phyloP scores from a whole-genome alignment of 495 filamentous ascomycete species.

The Sabuloglossum arenarium region DNA sequence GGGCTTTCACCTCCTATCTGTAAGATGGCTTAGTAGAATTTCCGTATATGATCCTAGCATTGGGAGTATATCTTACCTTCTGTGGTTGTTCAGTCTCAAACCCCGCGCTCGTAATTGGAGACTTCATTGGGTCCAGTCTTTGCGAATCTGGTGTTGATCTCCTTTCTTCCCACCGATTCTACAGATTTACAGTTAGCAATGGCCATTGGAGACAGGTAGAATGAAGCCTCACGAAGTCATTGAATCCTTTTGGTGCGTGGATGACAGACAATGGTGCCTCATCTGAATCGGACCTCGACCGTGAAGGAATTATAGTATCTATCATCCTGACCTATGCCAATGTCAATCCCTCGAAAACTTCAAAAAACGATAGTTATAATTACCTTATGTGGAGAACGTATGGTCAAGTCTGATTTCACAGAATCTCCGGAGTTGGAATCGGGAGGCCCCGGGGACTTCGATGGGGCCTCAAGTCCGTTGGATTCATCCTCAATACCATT shows the following conservation, averaged over 20 bases:
- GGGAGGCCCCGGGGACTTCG: constrained; percentile 7
- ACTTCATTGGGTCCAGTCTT: not conserved
- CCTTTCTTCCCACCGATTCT: not conserved
- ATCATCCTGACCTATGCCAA: constrained; percentile 33
- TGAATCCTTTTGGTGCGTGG: constrained; percentile 64
- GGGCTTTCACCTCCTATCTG: constrained; percentile 9
- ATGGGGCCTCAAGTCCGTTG: constrained; percentile 12
- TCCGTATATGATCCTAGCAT: too few species aligned
- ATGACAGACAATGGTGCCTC: constrained; percentile 61
- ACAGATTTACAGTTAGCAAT: constrained; percentile 2
- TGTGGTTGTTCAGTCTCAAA: not conserved
- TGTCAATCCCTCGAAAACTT: not conserved
- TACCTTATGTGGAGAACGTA: not conserved
- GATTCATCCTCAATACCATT: not conserved
- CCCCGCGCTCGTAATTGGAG: not conserved
- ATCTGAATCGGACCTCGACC: constrained; percentile 41
- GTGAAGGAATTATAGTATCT: constrained; percentile 30
- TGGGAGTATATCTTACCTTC: not conserved
- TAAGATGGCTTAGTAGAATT: constrained; percentile 9
- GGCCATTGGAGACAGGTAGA: not conserved
- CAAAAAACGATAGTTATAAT: not conserved
- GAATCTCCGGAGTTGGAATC: not conserved
- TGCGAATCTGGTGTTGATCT: not conserved
- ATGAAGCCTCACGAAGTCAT: constrained; percentile 40
- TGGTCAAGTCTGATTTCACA: constrained; percentile 6